Evolutionary conservation across 495 filamentous ascomycete species (phyloP).

Genomic region (Margaritispora aquatica): DNA sequence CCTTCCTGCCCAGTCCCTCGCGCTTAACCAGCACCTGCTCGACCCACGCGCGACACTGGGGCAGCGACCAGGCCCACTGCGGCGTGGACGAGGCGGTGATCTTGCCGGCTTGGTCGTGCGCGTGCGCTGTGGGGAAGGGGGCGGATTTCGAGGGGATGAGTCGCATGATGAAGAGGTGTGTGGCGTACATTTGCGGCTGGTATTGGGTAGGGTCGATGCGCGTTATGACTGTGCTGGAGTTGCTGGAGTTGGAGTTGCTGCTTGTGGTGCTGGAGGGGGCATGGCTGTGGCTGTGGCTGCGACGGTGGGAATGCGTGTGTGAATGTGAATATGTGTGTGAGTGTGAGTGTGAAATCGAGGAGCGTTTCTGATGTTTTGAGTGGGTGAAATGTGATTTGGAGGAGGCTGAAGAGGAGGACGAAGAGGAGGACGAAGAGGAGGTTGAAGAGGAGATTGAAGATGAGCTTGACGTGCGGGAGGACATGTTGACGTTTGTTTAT

Average conservation of each 20-base stretch:
- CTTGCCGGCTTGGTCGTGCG: neutral
- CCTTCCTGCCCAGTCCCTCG: neutral
- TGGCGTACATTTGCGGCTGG: neutral
- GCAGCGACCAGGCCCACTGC: neutral
- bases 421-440: too few relatives aligned
- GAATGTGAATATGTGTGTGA: neutral
- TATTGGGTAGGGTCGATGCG: neutral
- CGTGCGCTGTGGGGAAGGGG: neutral
- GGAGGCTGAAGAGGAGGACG: too few relatives aligned
- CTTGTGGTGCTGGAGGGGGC: neutral
- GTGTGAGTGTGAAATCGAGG: too few relatives aligned
- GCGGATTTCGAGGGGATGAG: neutral
- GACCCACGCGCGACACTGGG: neutral
- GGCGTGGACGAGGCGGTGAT: neutral
- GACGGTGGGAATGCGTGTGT: neutral
- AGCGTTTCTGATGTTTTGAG: too few relatives aligned
- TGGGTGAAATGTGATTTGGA: too few relatives aligned
- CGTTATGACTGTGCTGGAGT: neutral
- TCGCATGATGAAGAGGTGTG: neutral
- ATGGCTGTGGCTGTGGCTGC: neutral
- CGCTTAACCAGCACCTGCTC: neutral
- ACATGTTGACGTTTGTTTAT: neutral
- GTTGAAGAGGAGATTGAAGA: too few relatives aligned
- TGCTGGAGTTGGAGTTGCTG: neutral
- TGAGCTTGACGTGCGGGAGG: neutral